A percentile compares a stretch with the other conserved stretches of the same genome.
These are phyloP conservation scores for Phycomyces nitens DNA, from an alignment of 192 early-diverging fungal species.

Conservation along the genomic window DNA sequence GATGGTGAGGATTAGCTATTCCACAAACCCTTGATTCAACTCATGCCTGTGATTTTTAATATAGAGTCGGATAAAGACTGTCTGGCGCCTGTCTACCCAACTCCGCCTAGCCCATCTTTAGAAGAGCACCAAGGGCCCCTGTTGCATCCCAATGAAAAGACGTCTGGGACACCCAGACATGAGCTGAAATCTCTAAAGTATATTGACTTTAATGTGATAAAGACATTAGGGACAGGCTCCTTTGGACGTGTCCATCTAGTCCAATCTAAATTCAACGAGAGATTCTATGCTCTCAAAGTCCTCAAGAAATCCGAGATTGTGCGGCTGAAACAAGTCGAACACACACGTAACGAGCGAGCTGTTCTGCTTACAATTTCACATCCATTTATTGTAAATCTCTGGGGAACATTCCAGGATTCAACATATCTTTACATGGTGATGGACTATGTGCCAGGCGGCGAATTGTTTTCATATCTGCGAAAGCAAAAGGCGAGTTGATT, in stretches of 20 bases:
- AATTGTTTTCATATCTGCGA: slow-evolving; percentile 82
- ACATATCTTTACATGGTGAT: slow-evolving; percentile 79
- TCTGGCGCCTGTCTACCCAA: too few species aligned
- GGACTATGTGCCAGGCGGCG: slow-evolving; percentile 86
- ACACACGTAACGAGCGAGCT: slow-evolving; percentile 89
- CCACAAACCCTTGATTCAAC: too few species aligned
- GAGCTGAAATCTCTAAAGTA: neutral
- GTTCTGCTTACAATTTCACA: slow-evolving; percentile 77
- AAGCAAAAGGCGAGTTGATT: slow-evolving; percentile 45
- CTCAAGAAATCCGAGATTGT: slow-evolving; percentile 89
- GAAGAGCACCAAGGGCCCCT: too few species aligned
- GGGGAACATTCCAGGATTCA: slow-evolving; percentile 86
- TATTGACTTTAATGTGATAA: slow-evolving; percentile 5
- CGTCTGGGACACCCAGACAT: neutral
- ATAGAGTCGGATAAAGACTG: too few species aligned
- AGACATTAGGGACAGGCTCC: slow-evolving; percentile 81
- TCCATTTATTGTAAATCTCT: slow-evolving; percentile 86
- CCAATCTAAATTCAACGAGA: slow-evolving; percentile 62
- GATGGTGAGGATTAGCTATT: too few species aligned
- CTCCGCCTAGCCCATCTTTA: too few species aligned
- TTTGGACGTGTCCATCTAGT: slow-evolving; percentile 95
- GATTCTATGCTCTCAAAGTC: slow-evolving; percentile 94
- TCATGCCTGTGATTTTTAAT: too few species aligned
- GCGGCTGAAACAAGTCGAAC: slow-evolving; percentile 90
- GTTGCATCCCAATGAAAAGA: neutral